Conservation (phyloP, 2,329 filamentous ascomycete species). For the Chrysoporthe deuterocubensis region DNA sequence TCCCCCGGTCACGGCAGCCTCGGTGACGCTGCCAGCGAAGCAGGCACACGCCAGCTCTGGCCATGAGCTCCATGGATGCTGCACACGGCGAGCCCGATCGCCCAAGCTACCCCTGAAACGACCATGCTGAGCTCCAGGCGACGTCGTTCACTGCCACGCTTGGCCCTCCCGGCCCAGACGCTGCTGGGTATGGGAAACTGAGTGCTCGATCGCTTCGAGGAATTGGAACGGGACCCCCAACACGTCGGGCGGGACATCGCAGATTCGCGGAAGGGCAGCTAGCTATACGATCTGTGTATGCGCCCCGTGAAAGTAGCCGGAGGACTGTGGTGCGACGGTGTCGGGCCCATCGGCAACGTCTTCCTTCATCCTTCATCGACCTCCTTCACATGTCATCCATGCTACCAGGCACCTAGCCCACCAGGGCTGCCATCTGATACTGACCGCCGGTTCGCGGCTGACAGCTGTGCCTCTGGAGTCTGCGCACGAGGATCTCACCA, state of each 20-base stretch:
- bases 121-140: conserved; percentile 8
- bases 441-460: conserved; percentile 9
- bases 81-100: conserved; percentile 28
- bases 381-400: conserved; percentile 19
- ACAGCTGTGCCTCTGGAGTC: not conserved
- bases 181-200: not conserved
- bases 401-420: not conserved
- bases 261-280: not conserved
- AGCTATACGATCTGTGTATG: too few species aligned
- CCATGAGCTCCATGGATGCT: conserved; percentile 19
- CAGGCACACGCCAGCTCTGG: conserved; percentile 17
- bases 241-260: not conserved
- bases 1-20: conserved; percentile 5
- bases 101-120: conserved; percentile 26
- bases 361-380: conserved; percentile 2
- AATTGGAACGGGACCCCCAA: not conserved
- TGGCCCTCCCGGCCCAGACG: too few species aligned
- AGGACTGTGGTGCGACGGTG: not conserved
- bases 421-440: not conserved
- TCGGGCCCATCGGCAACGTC: not conserved
- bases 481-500: not conserved
- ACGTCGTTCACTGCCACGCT: not conserved
- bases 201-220: not conserved
- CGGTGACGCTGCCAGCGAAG: conserved; percentile 9
- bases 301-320: not conserved